A percentile compares a stretch with the other conserved stretches of the same genome.
phyloP scores from a whole-genome alignment of 768 basidiomycete species.

The Tulasnella sp. region DNA sequence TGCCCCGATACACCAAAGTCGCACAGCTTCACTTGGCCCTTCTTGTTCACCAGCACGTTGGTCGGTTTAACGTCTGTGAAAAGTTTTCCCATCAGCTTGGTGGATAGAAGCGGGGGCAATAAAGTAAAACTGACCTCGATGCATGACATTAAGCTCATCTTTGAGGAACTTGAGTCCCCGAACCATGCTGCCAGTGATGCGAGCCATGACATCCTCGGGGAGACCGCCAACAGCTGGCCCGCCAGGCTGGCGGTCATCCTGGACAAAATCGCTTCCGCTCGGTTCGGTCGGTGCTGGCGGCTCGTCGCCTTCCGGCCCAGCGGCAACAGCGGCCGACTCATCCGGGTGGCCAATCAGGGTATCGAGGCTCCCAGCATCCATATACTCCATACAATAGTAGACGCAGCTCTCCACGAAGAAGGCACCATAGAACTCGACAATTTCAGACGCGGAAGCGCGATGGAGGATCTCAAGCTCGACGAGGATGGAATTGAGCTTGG shows the following conservation, averaged over 20 bases:
- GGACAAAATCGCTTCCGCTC: constrained; percentile 1
- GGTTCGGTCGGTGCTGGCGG: background rate
- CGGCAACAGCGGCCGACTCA: background rate
- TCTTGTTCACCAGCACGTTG: constrained; percentile 80
- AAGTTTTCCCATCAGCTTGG: background rate
- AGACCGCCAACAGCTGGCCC: constrained; percentile 34
- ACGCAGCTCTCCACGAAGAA: constrained; percentile 99
- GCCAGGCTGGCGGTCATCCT: constrained; percentile 20
- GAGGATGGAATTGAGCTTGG: constrained; percentile 89
- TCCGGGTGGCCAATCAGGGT: constrained; percentile 36
- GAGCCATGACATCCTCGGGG: constrained; percentile 67
- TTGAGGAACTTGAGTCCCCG: constrained; percentile 90
- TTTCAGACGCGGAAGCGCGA: constrained; percentile 79
- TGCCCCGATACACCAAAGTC: constrained; percentile 99
- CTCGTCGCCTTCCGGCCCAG: background rate
- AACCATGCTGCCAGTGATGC: constrained; percentile 74
- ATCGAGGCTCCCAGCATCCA: constrained; percentile 97
- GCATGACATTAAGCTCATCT: constrained; percentile 83
- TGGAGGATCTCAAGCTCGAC: constrained; percentile 99
- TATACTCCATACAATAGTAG: constrained; percentile 99
- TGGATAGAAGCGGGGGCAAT: background rate
- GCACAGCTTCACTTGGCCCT: constrained; percentile 86
- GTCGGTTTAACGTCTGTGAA: constrained; percentile 79
- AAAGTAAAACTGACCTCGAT: constrained; percentile 38
- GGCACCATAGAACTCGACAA: constrained; percentile 97